Evolutionary conservation across 345 rosid genomes (phyloP).

Genomic region (Pelargonium nanum): DNA sequence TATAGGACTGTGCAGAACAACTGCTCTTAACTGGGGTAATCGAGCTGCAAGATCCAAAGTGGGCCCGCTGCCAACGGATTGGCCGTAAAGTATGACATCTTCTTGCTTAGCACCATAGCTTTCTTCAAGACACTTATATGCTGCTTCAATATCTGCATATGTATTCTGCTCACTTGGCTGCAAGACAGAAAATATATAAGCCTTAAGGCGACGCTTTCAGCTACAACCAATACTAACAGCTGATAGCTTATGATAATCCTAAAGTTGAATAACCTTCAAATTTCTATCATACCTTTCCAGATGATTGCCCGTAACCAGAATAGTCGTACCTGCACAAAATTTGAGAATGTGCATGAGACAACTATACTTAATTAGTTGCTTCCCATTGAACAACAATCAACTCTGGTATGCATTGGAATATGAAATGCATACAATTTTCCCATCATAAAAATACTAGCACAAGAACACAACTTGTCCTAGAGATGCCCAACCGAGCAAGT

Average conservation of each 20-base stretch:
- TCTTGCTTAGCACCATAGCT: slow-evolving; percentile 80
- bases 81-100: slow-evolving; percentile 81
- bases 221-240: too few species aligned
- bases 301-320: slow-evolving; percentile 89
- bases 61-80: slow-evolving; percentile 95
- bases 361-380: too few species aligned
- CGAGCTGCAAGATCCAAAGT: slow-evolving; percentile 79
- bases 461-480: too few species aligned
- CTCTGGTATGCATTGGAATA: too few species aligned
- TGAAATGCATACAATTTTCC: too few species aligned
- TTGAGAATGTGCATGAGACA: too few species aligned
- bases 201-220: slow-evolving; percentile 8
- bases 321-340: slow-evolving; percentile 91
- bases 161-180: slow-evolving; percentile 91
- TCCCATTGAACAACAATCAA: too few species aligned
- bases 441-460: too few species aligned
- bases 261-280: too few species aligned
- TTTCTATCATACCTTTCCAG: slow-evolving; percentile 99
- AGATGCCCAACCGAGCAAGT: too few species aligned
- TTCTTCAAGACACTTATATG: slow-evolving; percentile 82
- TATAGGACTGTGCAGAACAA: slow-evolving; percentile 88
- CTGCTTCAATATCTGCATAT: slow-evolving; percentile 93
- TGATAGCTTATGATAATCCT: too few species aligned
- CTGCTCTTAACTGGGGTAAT: slow-evolving; percentile 64
- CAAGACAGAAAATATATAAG: slow-evolving; percentile 11